phyloP scores from a whole-genome alignment of 768 basidiomycete genomes.

The Rhodotorula paludigena region DNA sequence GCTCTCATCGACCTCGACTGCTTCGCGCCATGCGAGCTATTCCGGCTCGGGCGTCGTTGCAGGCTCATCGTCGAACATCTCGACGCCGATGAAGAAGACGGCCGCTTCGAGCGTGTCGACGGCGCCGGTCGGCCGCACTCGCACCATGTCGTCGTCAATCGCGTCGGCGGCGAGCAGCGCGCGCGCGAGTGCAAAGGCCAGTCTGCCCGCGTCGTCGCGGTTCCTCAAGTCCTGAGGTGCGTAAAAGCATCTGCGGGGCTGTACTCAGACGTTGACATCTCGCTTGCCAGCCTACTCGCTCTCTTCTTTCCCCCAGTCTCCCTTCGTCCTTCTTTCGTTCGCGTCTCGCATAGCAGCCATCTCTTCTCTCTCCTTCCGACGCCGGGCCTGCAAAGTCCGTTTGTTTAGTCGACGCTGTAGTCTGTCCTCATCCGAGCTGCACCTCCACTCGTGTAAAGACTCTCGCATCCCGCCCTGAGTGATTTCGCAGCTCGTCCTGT shows the following conservation, averaged over 20 bases:
- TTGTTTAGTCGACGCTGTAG: background rate
- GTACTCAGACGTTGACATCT: no score
- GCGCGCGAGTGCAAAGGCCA: constrained; percentile 9
- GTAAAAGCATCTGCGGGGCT: no score
- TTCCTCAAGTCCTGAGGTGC: constrained; percentile 24
- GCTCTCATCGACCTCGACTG: constrained; percentile 3
- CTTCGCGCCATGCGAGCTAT: constrained; percentile 2
- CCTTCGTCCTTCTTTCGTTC: background rate
- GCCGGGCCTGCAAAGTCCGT: background rate
- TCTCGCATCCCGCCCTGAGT: no score
- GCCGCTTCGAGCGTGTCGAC: constrained; percentile 10
- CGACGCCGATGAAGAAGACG: constrained; percentile 30
- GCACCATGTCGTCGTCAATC: constrained; percentile 17
- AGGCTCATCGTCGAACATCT: constrained; percentile 18
- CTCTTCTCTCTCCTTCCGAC: background rate
- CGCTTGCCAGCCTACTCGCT: background rate
- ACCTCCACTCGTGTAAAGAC: background rate
- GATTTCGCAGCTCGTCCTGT: no score
- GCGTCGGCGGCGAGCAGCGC: background rate
- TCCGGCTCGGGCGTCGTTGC: constrained; percentile 1
- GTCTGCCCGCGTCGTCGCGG: constrained; percentile 12
- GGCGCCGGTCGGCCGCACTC: constrained; percentile 15
- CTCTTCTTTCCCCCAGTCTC: background rate
- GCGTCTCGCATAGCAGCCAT: no score
- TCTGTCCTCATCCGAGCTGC: background rate